phyloP scores from a whole-genome alignment of 345 rosid species.

The Arabidopsis suecica region DNA sequence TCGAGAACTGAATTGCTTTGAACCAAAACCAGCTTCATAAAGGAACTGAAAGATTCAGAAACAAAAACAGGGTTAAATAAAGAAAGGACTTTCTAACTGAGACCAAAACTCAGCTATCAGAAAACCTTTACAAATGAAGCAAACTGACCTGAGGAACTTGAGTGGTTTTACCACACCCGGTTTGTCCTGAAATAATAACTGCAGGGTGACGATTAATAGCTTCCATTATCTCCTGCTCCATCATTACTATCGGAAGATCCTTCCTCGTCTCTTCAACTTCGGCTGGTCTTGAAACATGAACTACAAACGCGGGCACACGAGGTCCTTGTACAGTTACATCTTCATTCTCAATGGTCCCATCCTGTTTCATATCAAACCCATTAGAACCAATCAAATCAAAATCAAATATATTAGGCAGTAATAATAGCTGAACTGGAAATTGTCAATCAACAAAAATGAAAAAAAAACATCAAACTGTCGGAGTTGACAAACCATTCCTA shows the following conservation, averaged over 20 bases:
- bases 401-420: background rate
- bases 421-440: background rate
- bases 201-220: slow-evolving; percentile 69
- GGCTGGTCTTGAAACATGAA: slow-evolving; percentile 73
- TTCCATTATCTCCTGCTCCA: slow-evolving; percentile 99
- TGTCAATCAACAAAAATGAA: background rate
- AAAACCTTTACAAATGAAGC: slow-evolving; percentile 17
- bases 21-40: slow-evolving; percentile 92
- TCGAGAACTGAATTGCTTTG: slow-evolving; percentile 50
- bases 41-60: slow-evolving; percentile 65
- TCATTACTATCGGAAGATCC: slow-evolving; percentile 93
- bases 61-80: slow-evolving; percentile 9
- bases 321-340: slow-evolving; percentile 43
- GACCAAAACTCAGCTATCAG: slow-evolving; percentile 3
- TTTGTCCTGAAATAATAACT: slow-evolving; percentile 84
- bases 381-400: background rate
- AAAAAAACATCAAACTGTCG: background rate
- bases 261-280: slow-evolving; percentile 74
- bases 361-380: slow-evolving; percentile 48
- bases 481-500: slow-evolving; percentile 47
- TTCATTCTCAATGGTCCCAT: slow-evolving; percentile 38
- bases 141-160: slow-evolving; percentile 91
- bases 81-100: background rate
- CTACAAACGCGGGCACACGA: slow-evolving; percentile 56
- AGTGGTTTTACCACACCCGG: slow-evolving; percentile 97